These are phyloP conservation scores for Apostasia ramifera DNA, from an alignment of 106 monocot genomes.

Conservation along the genomic window DNA sequence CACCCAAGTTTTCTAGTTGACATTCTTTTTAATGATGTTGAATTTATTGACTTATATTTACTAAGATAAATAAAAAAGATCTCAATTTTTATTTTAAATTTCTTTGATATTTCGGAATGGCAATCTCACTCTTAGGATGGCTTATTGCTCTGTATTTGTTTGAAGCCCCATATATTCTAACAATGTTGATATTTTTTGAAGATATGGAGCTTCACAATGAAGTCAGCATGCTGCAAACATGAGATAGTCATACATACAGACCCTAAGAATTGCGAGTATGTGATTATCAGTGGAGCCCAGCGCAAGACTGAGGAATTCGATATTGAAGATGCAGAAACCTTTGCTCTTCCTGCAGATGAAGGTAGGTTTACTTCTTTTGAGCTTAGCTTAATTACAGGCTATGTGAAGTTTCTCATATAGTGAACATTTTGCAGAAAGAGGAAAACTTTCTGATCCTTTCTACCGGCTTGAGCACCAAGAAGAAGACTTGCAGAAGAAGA, in stretches of 20 bases:
- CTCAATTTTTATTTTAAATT: too few relatives aligned
- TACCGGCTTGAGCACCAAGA: conserved; percentile 95
- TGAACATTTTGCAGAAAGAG: conserved; percentile 43
- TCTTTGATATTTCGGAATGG: too few relatives aligned
- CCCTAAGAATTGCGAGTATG: conserved; percentile 86
- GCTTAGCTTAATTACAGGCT: not conserved
- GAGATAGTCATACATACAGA: conserved; percentile 93
- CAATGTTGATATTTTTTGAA: conserved; percentile 16
- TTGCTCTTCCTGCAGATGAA: conserved; percentile 90
- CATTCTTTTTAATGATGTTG: too few relatives aligned
- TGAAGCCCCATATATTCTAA: not conserved
- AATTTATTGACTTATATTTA: too few relatives aligned
- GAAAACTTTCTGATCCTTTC: conserved; percentile 88
- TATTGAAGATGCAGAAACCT: conserved; percentile 88
- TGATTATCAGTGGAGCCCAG: conserved; percentile 90
- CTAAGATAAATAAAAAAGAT: too few relatives aligned
- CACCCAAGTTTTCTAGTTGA: too few relatives aligned
- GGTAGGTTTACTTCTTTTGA: conserved; percentile 15
- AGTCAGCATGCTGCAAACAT: conserved; percentile 88
- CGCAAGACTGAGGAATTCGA: conserved; percentile 87
- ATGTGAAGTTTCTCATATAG: not conserved
- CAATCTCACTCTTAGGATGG: too few relatives aligned
- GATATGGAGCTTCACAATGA: conserved; percentile 99
- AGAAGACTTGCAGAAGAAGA: conserved; percentile 89
- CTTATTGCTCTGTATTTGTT: not conserved